A percentile compares a stretch with the other conserved stretches of the same genome.
Evolutionary conservation across 169 alveolate genomes (phyloP).

Genomic region (Cryptosporidium parvum): DNA sequence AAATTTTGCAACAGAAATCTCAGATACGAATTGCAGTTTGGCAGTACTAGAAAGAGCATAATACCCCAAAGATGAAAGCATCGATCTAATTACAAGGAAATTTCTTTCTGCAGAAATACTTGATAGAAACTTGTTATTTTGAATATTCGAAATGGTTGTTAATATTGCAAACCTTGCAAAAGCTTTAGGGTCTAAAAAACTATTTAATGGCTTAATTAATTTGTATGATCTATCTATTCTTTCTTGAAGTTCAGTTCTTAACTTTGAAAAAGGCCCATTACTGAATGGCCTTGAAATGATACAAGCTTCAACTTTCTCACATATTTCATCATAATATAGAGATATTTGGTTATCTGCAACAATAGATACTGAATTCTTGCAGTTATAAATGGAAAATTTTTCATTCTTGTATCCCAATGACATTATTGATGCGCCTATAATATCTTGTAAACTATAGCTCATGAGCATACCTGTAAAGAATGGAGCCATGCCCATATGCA

Average conservation of each 20-base stretch:
- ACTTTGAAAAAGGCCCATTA: slow-evolving; percentile 11
- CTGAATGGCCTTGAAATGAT: background rate
- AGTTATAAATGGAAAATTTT: slow-evolving; percentile 22
- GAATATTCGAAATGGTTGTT: slow-evolving; percentile 8
- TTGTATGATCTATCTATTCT: slow-evolving; percentile 19
- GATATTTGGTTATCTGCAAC: slow-evolving; percentile 17
- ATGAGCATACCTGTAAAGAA: background rate
- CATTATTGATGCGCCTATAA: background rate
- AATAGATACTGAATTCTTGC: slow-evolving; percentile 9
- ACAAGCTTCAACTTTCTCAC: slow-evolving; percentile 7
- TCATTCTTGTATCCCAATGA: slow-evolving; percentile 14
- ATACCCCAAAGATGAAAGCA: slow-evolving; percentile 18
- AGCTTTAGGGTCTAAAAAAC: background rate
- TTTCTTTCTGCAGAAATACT: slow-evolving; percentile 6
- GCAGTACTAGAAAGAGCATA: slow-evolving; percentile 9
- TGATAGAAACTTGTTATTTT: background rate
- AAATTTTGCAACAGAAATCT: background rate
- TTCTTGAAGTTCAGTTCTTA: background rate
- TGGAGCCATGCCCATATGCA: slow-evolving; percentile 39
- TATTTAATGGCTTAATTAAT: background rate
- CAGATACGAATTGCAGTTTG: background rate
- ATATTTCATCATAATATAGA: slow-evolving; percentile 6
- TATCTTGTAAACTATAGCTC: slow-evolving; percentile 28
- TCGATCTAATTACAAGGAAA: background rate
- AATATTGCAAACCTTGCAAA: slow-evolving; percentile 25